Evolutionary conservation across 2,329 filamentous ascomycete genomes (phyloP).

Genomic region (Diaporthe aspalathi): DNA sequence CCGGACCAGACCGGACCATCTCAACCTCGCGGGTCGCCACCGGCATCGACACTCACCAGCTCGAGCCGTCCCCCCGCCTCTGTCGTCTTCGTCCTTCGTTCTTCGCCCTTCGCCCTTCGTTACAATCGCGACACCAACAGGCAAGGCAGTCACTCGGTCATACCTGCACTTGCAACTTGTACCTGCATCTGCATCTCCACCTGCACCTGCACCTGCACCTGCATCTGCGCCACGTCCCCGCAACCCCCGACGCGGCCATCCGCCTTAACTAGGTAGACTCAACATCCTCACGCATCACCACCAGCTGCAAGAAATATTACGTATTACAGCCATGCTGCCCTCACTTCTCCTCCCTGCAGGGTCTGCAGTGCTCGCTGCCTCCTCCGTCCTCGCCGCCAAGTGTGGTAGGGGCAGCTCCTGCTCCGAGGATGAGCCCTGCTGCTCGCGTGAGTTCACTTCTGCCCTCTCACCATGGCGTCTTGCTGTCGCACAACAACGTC

Average conservation of each 20-base stretch:
- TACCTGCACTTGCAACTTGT: background rate
- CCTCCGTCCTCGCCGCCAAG: constrained; percentile 51
- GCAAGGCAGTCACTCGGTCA: background rate
- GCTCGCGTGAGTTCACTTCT: constrained; percentile 73
- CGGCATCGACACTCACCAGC: background rate
- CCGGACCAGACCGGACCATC: too few relatives aligned
- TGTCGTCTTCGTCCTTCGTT: background rate
- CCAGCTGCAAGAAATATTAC: constrained; percentile 9
- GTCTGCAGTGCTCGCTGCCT: constrained; percentile 53
- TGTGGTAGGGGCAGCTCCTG: constrained; percentile 71
- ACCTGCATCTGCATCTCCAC: background rate
- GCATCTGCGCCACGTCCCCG: background rate
- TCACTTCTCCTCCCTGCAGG: constrained; percentile 47
- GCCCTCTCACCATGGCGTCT: constrained; percentile 6
- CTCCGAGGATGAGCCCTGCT: constrained; percentile 79
- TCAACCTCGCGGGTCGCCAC: background rate
- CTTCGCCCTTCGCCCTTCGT: background rate
- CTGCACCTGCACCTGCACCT: background rate
- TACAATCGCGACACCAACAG: background rate
- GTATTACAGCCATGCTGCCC: constrained; percentile 46
- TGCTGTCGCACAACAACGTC: background rate
- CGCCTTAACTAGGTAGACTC: too few relatives aligned
- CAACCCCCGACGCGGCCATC: background rate
- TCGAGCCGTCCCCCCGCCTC: background rate
- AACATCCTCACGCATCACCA: background rate